A percentile compares a stretch with the other conserved stretches of the same genome.
These are phyloP conservation scores for Fusarium metavorans DNA, from an alignment of 2,329 filamentous ascomycete species.

Conservation along the genomic window DNA sequence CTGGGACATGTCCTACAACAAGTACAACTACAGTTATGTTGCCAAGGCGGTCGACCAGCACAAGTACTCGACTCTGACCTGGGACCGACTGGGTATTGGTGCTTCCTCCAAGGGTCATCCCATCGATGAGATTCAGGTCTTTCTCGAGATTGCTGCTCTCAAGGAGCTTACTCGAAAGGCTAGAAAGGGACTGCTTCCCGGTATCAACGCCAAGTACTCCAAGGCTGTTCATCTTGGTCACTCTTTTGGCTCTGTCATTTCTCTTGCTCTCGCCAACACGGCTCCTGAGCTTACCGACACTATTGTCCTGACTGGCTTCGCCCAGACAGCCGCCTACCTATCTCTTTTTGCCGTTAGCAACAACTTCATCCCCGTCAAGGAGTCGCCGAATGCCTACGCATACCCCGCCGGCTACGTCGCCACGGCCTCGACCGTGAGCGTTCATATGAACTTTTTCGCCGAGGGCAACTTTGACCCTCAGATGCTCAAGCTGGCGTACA, in stretches of 20 bases:
- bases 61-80: slow-evolving; percentile 70
- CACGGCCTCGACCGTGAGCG: slow-evolving; percentile 57
- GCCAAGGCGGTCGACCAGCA: slow-evolving; percentile 64
- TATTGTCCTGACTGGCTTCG: slow-evolving; percentile 72
- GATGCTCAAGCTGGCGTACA: slow-evolving; percentile 60
- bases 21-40: slow-evolving; percentile 73
- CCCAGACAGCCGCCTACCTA: slow-evolving; percentile 59
- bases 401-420: slow-evolving; percentile 67
- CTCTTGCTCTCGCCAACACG: slow-evolving; percentile 64
- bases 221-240: slow-evolving; percentile 72
- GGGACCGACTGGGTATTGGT: slow-evolving; percentile 72
- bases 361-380: slow-evolving; percentile 60
- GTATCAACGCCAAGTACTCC: slow-evolving; percentile 51
- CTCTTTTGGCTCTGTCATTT: slow-evolving; percentile 71
- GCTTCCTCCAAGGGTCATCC: slow-evolving; percentile 69
- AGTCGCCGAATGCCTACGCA: slow-evolving; percentile 42
- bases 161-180: slow-evolving; percentile 63
- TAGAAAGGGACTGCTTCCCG: slow-evolving; percentile 58
- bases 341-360: slow-evolving; percentile 57
- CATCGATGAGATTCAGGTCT: slow-evolving; percentile 69
- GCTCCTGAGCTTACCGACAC: slow-evolving; percentile 68
- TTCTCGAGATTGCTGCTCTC: slow-evolving; percentile 69
- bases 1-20: slow-evolving; percentile 70
- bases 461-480: slow-evolving; percentile 67
- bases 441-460: slow-evolving; percentile 65